Percentiles rank a stretch among this genome's conserved stretches.
These are phyloP conservation scores for Stipa capillata DNA, from an alignment of 176 grass and related monocot genomes.

Conservation along the genomic window DNA sequence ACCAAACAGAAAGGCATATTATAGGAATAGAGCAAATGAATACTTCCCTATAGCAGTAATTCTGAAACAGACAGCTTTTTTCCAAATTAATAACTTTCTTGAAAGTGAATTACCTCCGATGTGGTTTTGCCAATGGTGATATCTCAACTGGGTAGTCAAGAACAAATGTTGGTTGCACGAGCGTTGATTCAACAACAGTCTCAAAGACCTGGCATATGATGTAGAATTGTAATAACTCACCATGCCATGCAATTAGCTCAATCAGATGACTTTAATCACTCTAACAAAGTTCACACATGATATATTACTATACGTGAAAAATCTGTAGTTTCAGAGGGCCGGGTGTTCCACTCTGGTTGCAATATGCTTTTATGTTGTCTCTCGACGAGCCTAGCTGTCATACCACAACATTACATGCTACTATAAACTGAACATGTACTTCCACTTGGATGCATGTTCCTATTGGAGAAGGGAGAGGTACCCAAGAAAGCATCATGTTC, in stretches of 20 bases:
- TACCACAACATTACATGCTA: background rate
- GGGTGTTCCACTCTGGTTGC: background rate
- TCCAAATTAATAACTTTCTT: conserved; percentile 1
- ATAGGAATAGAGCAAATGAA: background rate
- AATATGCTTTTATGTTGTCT: background rate
- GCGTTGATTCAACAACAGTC: conserved; percentile 80
- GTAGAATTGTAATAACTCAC: conserved; percentile 5
- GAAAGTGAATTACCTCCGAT: conserved; percentile 54
- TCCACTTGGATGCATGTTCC: background rate
- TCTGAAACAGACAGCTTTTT: background rate
- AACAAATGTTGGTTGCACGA: conserved; percentile 94
- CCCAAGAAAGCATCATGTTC: conserved; percentile 4
- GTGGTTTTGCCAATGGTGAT: conserved; percentile 93
- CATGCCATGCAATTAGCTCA: background rate
- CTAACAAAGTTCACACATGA: background rate
- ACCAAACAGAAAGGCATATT: background rate
- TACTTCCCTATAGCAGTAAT: background rate
- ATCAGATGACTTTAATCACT: background rate
- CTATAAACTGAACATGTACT: background rate
- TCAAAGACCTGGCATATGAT: conserved; percentile 79
- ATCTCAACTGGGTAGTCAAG: conserved; percentile 98
- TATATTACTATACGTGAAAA: background rate
- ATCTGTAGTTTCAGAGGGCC: background rate
- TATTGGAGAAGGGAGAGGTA: background rate
- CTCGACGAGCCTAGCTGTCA: background rate